phyloP scores from a whole-genome alignment of 129 eudicot species.

The Daucus carota region DNA sequence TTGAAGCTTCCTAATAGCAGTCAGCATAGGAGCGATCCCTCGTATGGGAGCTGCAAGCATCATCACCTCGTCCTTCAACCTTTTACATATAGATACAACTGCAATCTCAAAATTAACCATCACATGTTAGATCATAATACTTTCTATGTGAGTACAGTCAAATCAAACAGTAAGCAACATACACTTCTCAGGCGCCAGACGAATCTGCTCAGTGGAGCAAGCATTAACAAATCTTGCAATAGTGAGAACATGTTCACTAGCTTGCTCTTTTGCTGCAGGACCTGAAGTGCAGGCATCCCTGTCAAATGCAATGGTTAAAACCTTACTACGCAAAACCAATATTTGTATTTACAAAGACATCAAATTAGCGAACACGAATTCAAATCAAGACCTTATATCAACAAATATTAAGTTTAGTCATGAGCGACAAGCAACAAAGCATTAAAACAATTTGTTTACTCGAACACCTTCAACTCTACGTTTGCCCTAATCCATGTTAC shows the following conservation, averaged over 20 bases:
- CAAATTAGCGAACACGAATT: neutral
- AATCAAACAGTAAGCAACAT: neutral
- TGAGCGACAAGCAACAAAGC: neutral
- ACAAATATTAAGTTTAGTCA: neutral
- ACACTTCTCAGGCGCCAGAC: slow-evolving; percentile 80
- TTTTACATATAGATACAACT: slow-evolving; percentile 80
- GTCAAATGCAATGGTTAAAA: slow-evolving; percentile 9
- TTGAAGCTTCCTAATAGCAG: slow-evolving; percentile 72
- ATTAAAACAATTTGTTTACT: neutral
- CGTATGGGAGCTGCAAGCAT: slow-evolving; percentile 63
- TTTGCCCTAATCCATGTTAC: no score
- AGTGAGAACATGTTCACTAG: slow-evolving; percentile 42
- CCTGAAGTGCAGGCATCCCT: slow-evolving; percentile 88
- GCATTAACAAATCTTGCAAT: slow-evolving; percentile 60
- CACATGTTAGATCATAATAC: slow-evolving; percentile 4
- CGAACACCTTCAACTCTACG: neutral
- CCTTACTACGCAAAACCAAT: neutral
- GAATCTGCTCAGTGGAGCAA: slow-evolving; percentile 74
- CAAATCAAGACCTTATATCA: neutral
- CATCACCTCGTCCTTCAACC: slow-evolving; percentile 71
- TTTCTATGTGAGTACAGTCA: neutral
- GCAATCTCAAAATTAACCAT: slow-evolving; percentile 26
- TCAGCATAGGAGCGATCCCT: slow-evolving; percentile 75
- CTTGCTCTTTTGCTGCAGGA: slow-evolving; percentile 56
- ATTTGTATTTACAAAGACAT: neutral